Base-by-base conservation (phyloP, 352 stramenopile species). In the Pythium phragmiticola region DNA sequence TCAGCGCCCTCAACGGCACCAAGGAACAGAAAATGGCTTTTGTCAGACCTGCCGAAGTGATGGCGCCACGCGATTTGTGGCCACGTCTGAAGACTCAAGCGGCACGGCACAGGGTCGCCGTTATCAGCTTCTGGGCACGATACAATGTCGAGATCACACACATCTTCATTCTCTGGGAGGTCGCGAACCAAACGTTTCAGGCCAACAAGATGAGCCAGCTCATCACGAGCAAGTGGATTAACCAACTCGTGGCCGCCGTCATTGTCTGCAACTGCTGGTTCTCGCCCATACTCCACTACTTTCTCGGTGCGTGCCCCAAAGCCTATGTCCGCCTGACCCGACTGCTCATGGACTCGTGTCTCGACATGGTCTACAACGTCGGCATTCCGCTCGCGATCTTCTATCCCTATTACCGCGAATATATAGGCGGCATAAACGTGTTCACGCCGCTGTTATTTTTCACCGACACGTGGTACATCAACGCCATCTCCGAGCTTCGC, bases 241-340 rank as follows among this genome's bases (percentile, higher is more conserved):
- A 69, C 34, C 63, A 48, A 11, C 30, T 64, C 0, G 3, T 60
- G 0, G 47, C 47, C 3, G 4, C 1, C 9, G 30, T 69, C 26
- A 56, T 64, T 14, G 41, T 69, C 1, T 3, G 43, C 26, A 69
- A 64, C 23, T 62, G 45, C 53, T 68, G 62, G 62, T 63, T 54
- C 36, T 51, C 55, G 12, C 62, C 62, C 45, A 16, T 19, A n/a
- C 17, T 28, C 45, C 17, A 50, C 45, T 28, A 50, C 45, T 21
- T 28, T 50, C 21, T 50, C 45, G 45, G 30, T n/a, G 1, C 2
- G 0, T 26, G 6, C 2, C 45, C 58, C 5, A 30, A 16, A 5
- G 23, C 11, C 23, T 12, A 5, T 4, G 36, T 26, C 17, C 48
- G 67, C 30, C 2, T 63, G 19, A 13, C 51, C 19, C 49, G 63